Percentiles rank a stretch among this genome's conserved stretches.
Conservation (phyloP, 2,329 filamentous ascomycete species). For the Atkinsonella texensis region DNA sequence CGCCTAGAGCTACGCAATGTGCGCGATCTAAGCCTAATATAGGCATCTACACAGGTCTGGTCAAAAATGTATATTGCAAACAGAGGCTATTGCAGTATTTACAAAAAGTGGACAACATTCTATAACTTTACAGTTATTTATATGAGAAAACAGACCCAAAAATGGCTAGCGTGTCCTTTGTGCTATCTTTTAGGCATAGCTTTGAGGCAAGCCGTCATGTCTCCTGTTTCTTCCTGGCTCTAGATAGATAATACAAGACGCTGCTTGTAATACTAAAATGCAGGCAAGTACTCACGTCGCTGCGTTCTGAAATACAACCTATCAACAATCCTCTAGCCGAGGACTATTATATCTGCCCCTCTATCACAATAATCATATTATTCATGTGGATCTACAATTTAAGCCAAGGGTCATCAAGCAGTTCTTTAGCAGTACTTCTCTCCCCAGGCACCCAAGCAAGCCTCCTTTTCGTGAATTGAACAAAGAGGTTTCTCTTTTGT, state of each 20-base stretch:
- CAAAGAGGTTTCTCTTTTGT: constrained; percentile 14
- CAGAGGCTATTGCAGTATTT: too few relatives aligned
- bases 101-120: too few relatives aligned
- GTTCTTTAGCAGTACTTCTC: constrained; percentile 16
- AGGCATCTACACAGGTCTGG: too few relatives aligned
- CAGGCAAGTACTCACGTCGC: not conserved
- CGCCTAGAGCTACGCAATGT: too few relatives aligned
- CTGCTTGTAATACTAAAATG: not conserved
- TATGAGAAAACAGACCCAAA: too few relatives aligned
- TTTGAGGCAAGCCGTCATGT: not conserved
- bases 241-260: not conserved
- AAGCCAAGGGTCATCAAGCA: constrained; percentile 20
- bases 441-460: constrained; percentile 18
- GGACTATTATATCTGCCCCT: not conserved
- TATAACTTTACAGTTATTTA: too few relatives aligned
- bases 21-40: too few relatives aligned
- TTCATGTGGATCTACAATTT: constrained; percentile 4
- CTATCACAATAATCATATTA: not conserved
- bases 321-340: not conserved
- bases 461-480: constrained; percentile 19
- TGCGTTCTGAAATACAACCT: not conserved
- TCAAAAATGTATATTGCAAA: too few relatives aligned
- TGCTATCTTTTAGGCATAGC: too few relatives aligned
- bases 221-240: not conserved
- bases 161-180: too few relatives aligned